Conservation (phyloP, 1,139 yeast species). For the Protomyces inouyei region DNA sequence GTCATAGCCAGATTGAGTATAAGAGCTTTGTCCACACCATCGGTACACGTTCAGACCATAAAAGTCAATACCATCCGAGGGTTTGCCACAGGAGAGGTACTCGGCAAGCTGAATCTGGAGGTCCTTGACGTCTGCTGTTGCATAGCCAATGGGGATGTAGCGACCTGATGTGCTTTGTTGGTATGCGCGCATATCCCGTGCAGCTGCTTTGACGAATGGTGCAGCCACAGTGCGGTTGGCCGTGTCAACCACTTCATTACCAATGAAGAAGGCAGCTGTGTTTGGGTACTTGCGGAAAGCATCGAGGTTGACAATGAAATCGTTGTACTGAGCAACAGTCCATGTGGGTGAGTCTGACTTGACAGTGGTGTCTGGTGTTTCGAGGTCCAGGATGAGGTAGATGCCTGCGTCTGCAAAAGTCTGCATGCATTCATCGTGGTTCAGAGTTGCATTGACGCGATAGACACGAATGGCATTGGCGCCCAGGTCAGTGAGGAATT, state of each 20-base stretch:
- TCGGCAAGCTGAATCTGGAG: constrained; percentile 71
- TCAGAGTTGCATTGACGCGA: constrained; percentile 72
- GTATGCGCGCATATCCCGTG: constrained; percentile 74
- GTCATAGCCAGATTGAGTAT: constrained; percentile 75
- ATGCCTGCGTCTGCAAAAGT: constrained; percentile 87
- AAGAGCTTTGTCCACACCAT: constrained; percentile 93
- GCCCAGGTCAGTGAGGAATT: constrained; percentile 67
- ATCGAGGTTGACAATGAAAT: constrained; percentile 73
- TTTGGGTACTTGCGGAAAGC: constrained; percentile 82
- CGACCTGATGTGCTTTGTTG: constrained; percentile 57
- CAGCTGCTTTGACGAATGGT: constrained; percentile 64
- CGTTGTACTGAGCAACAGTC: constrained; percentile 83
- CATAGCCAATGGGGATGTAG: constrained; percentile 82
- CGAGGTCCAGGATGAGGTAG: constrained; percentile 82
- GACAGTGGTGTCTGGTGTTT: constrained; percentile 83
- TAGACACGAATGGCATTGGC: constrained; percentile 82
- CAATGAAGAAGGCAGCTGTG: constrained; percentile 89
- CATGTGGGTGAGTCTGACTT: constrained; percentile 74
- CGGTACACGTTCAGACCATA: constrained; percentile 90
- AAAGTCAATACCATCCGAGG: constrained; percentile 69
- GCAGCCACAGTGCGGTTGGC: constrained; percentile 58
- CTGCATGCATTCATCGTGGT: constrained; percentile 90
- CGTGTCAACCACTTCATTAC: constrained; percentile 87
- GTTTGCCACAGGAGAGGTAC: constrained; percentile 72
- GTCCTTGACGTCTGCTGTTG: constrained; percentile 87